Base-by-base conservation (phyloP, 179 eudicot genomes). In the Spinacia oleracea region DNA sequence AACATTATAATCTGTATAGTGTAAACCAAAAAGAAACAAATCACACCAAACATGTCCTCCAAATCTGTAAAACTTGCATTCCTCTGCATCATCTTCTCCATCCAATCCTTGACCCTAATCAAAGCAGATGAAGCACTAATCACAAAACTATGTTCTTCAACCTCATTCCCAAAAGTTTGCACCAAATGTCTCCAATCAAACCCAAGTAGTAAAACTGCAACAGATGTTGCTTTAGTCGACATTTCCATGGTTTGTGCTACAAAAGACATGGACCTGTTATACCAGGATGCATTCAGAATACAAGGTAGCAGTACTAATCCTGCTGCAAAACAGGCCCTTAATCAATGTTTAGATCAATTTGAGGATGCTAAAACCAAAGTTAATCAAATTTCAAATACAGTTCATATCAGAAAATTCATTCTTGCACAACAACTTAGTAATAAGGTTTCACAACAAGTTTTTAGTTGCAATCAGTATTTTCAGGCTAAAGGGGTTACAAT, bases 401-500 rank as follows among this genome's bases (percentile, higher is more conserved):
- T 70, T 10, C 34, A 60, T 2, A 34, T 35, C 18, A 69, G 53
- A 29, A 69, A 78, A 40, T 78, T 82, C 40, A 15, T 11, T 7
- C 25, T 1, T 31, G 82, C 85, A 0, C 72, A 48, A 63, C 42
- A 64, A n/a, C 55, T 78, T n/a, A 51, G 40, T 46, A 63, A 5
- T 48, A n/a, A 31, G 38, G 43, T 82, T 1, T 29, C 70, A 46
- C 60, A 2, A 6, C n/a, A 50, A 31, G 16, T 78, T 48, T 3
- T 5, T 48, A 18, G 48, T 62, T 82, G 82, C 45, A n/a, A 34
- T 4, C 9, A 4, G 20, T 9, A 0, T 9, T 29, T 79, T 7
- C 34, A 46, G 21, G 34, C 65, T 35, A 68, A 73, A 75, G 84
- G 81, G 15, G 35, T 68, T 82, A 20, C 35, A 35, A 32, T 74